Evolutionary conservation across 2,329 filamentous ascomycete genomes (phyloP).

Genomic region (Paecilomyces variotii): DNA sequence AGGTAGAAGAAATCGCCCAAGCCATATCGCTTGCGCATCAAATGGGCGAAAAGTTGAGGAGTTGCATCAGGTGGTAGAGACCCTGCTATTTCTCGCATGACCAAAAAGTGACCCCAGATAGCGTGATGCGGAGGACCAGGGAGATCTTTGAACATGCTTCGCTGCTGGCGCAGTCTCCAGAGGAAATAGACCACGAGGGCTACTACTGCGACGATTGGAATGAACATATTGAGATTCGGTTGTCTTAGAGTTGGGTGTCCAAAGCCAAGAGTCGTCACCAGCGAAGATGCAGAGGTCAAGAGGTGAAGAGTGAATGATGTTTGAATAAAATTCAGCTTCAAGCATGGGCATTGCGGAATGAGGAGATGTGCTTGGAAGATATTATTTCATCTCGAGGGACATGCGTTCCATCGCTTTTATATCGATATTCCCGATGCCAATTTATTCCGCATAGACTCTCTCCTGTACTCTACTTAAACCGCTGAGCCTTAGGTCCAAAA

Average conservation of each 20-base stretch:
- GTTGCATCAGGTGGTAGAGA: slow-evolving; percentile 10
- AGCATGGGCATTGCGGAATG: slow-evolving; percentile 3
- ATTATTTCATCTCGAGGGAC: no score
- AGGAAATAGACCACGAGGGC: slow-evolving; percentile 7
- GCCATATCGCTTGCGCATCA: slow-evolving; percentile 10
- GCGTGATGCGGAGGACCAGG: slow-evolving; percentile 13
- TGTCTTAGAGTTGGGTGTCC: no score
- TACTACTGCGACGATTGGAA: slow-evolving; percentile 4
- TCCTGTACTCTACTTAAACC: no score
- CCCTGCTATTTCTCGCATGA: slow-evolving; percentile 12
- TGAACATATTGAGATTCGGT: slow-evolving; percentile 4
- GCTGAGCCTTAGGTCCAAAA: no score
- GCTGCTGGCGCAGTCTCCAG: slow-evolving; percentile 8
- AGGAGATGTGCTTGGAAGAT: no score
- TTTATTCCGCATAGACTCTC: no score
- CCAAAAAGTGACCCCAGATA: slow-evolving; percentile 12
- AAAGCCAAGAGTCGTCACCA: slow-evolving; percentile 3
- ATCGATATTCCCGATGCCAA: no score
- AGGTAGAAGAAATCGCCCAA: slow-evolving; percentile 21
- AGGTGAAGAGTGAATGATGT: slow-evolving; percentile 7
- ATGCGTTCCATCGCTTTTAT: no score
- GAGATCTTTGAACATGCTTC: slow-evolving; percentile 11
- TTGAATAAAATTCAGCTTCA: slow-evolving; percentile 8
- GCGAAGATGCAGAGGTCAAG: slow-evolving; percentile 11
- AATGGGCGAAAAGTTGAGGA: slow-evolving; percentile 10